Evolutionary conservation across 345 rosid species (phyloP).

Genomic region (Eucalyptus albens): DNA sequence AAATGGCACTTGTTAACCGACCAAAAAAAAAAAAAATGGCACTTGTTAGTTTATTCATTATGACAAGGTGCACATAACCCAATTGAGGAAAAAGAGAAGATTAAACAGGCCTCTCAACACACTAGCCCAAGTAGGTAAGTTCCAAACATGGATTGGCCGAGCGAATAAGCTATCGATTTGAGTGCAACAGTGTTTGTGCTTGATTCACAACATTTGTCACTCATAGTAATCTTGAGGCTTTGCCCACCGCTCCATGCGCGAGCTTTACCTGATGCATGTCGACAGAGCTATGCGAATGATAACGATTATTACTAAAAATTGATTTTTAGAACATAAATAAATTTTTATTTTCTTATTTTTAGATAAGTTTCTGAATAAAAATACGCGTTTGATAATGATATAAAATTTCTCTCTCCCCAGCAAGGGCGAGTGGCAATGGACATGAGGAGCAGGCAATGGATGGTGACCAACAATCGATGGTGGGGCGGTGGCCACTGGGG

Average conservation of each 20-base stretch:
- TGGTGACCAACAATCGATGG: too few relatives aligned
- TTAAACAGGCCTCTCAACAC: background rate
- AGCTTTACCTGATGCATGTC: background rate
- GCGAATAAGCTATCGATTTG: background rate
- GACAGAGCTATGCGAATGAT: background rate
- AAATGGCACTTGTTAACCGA: too few relatives aligned
- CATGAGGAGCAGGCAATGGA: rapidly evolving
- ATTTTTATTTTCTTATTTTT: rapidly evolving
- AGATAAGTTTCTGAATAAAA: rapidly evolving
- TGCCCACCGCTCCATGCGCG: background rate
- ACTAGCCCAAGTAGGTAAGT: background rate
- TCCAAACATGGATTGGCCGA: background rate
- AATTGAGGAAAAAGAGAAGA: background rate
- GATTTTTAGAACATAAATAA: rapidly evolving
- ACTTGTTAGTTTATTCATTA: background rate
- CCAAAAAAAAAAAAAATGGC: too few relatives aligned
- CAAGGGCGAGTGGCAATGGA: too few relatives aligned
- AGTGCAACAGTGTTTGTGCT: background rate
- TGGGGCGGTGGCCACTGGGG: rapidly evolving
- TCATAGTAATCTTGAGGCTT: background rate
- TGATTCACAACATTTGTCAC: background rate
- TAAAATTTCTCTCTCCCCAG: rapidly evolving
- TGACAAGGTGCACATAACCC: background rate
- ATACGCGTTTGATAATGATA: rapidly evolving
- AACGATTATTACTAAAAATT: too few relatives aligned